Evolutionary conservation across 2,329 filamentous ascomycete species (phyloP).

Genomic region (Aurifilum marmelostoma): DNA sequence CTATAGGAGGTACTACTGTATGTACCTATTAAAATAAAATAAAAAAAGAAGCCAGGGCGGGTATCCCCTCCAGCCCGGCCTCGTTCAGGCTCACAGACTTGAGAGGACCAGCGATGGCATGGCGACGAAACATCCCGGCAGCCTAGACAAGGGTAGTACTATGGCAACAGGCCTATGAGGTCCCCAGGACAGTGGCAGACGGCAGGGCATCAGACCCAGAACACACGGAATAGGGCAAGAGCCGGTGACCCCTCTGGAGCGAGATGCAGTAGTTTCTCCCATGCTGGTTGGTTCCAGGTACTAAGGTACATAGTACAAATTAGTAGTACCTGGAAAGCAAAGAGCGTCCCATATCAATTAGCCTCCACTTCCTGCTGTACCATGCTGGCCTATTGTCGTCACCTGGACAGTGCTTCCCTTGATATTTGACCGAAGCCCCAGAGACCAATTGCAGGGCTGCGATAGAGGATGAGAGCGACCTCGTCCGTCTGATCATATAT

Average conservation of each 20-base stretch:
- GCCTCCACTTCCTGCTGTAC: conserved; percentile 30
- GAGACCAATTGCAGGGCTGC: conserved; percentile 27
- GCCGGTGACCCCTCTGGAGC: conserved; percentile 39
- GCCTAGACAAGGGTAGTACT: conserved; percentile 36
- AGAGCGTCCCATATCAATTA: conserved; percentile 34
- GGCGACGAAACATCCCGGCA: conserved; percentile 29
- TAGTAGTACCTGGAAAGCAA: too few species aligned
- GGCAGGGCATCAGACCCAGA: conserved; percentile 32
- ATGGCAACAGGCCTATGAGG: conserved; percentile 39
- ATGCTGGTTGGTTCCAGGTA: conserved; percentile 30
- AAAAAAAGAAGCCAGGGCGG: conserved; percentile 48
- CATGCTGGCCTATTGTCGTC: conserved; percentile 25
- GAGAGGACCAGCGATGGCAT: conserved; percentile 42
- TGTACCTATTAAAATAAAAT: background rate
- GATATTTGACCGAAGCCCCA: conserved; percentile 17
- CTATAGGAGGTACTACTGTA: background rate
- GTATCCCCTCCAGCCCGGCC: conserved; percentile 46
- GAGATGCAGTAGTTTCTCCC: conserved; percentile 40
- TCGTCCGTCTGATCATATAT: background rate
- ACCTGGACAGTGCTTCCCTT: conserved; percentile 21
- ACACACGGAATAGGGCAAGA: conserved; percentile 39
- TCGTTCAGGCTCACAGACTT: background rate
- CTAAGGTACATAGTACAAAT: conserved; percentile 25
- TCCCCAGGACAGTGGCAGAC: conserved; percentile 12
- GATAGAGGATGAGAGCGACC: background rate